Evolutionary conservation across 805 yeast genomes (phyloP).

Genomic region (Myxozyma kluyveri): DNA sequence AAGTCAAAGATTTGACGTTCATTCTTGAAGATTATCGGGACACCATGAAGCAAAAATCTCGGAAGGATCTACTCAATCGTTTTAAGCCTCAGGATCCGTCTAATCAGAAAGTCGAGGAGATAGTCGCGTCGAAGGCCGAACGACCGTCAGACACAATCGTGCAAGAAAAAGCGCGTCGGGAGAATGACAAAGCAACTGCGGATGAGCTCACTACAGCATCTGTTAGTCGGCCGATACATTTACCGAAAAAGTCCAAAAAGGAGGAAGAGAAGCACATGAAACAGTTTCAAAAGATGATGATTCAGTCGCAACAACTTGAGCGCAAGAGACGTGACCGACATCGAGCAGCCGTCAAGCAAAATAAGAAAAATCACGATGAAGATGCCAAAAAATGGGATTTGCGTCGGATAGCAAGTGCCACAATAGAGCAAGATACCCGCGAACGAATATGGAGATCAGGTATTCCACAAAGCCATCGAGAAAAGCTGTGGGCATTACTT

Average conservation of each 20-base stretch:
- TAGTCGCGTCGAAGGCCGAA: no score
- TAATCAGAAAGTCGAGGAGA: background rate
- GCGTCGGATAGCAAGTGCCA: background rate
- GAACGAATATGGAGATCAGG: conserved; percentile 62
- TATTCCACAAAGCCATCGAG: conserved; percentile 47
- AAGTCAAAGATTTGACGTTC: conserved; percentile 39
- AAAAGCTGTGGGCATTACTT: conserved; percentile 48
- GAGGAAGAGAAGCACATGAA: conserved; percentile 56
- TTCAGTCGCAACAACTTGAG: conserved; percentile 21
- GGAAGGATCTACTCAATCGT: conserved; percentile 9
- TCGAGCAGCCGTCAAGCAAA: conserved; percentile 18
- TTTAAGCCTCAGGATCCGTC: background rate
- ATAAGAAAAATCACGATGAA: conserved; percentile 26
- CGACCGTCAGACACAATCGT: background rate
- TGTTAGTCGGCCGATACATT: conserved; percentile 58
- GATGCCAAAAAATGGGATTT: conserved; percentile 22
- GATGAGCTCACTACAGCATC: conserved; percentile 38
- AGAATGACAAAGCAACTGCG: background rate
- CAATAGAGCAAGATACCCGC: conserved; percentile 41
- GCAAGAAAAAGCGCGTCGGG: conserved; percentile 3
- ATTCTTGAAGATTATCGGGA: conserved; percentile 33
- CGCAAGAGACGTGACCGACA: conserved; percentile 22
- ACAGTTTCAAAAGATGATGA: conserved; percentile 50
- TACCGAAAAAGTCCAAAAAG: conserved; percentile 60
- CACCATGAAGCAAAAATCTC: background rate